Evolutionary conservation across 345 rosid species (phyloP).

Genomic region (Pistacia vera): DNA sequence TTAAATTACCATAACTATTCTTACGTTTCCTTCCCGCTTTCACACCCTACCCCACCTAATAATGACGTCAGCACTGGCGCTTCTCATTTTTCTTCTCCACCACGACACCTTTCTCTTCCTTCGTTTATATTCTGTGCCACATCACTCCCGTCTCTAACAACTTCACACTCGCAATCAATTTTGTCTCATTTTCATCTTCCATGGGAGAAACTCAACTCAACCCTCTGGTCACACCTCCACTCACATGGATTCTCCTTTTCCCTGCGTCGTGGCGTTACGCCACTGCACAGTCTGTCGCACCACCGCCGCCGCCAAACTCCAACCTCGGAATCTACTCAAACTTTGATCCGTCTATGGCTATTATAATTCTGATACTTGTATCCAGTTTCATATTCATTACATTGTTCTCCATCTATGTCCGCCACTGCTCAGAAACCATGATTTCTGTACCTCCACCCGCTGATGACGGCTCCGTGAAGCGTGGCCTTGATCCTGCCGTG

Average conservation of each 20-base stretch:
- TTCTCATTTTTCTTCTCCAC: not conserved
- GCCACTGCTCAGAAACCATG: conserved; percentile 14
- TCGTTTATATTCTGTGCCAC: not conserved
- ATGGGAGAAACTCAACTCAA: not conserved
- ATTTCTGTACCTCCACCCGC: not conserved
- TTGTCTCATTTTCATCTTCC: not conserved
- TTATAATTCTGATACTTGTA: conserved; percentile 28
- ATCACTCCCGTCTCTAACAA: not conserved
- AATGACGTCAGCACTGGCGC: not conserved
- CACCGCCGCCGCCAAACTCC: not conserved
- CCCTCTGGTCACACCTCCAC: conserved; percentile 12
- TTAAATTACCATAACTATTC: too few relatives aligned
- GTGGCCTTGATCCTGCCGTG: conserved; percentile 52
- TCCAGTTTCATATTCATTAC: conserved; percentile 26
- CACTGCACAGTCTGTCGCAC: conserved; percentile 9
- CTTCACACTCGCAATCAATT: not conserved
- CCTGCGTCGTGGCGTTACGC: not conserved
- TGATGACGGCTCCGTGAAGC: conserved; percentile 1
- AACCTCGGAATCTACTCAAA: conserved; percentile 4
- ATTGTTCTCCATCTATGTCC: conserved; percentile 30
- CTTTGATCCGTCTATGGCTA: conserved; percentile 29
- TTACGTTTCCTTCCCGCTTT: not conserved
- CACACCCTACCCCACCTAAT: not conserved
- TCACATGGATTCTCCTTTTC: not conserved
- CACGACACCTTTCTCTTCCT: not conserved